Base-by-base conservation (phyloP, 805 yeast genomes). In the Lachancea sp. region DNA sequence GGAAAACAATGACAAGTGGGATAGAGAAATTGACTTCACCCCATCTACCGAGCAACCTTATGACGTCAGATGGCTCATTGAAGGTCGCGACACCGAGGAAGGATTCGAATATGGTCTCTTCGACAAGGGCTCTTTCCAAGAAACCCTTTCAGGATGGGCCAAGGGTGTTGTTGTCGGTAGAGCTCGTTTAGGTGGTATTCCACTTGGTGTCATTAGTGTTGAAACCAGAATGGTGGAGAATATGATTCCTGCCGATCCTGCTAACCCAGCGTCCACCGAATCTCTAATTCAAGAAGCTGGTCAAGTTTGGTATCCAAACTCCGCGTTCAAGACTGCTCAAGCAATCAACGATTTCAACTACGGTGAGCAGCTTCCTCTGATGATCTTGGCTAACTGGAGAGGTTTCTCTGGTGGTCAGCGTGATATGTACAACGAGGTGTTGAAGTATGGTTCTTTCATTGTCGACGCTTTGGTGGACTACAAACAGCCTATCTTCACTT, bases 331-430 rank as follows among this genome's bases (percentile, higher is more conserved):
- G 81, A 93, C 99, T 37, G 95, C 99, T 2, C 99, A 93, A 73
- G 98, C 99, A 18, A 91, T 93, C 59, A 84, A 83, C 54, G 99
- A 93, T 66, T 93, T 93, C 80, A 93, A 93, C 76, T 73, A 88
- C 63, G 99, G 99, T 75, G 99, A 93, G 70, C 91, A 90, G 69
- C 77, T 93, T 62, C 99, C 99, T 52, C 75, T 93, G 68, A 86
- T 93, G 95, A 88, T 93, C 55, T 73, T 93, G 57, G 99, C 99
- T 49, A 93, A 93, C 79, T 93, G 99, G 99, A 86, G 99, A 81
- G 99, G 99, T 62, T 93, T 93, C 81, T 88, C 97, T 55, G 99
- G 99, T 75, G 99, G 99, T 67, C 99, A 93, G 75, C 86, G 97
- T 66, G 99, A 93, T 69, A 93, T 93, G 99, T 95, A 85, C 77